These are phyloP conservation scores for Hirsutella rhossiliensis DNA, from an alignment of 2,329 filamentous ascomycete genomes.

Conservation along the genomic window DNA sequence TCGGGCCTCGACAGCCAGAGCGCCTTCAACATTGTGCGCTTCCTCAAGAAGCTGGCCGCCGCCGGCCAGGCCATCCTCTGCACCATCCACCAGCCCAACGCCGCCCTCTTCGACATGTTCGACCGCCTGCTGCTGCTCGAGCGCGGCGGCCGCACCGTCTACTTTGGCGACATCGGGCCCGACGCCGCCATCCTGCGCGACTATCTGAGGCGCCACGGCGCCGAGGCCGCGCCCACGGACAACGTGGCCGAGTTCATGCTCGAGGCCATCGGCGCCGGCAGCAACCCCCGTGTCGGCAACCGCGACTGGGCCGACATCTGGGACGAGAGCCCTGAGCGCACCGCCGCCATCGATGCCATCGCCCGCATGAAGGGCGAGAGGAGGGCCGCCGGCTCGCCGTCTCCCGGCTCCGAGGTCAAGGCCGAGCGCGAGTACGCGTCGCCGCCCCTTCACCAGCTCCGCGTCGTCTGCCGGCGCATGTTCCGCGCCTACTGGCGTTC, in stretches of 20 bases:
- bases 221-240: slow-evolving; percentile 40
- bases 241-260: slow-evolving; percentile 72
- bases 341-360: slow-evolving; percentile 54
- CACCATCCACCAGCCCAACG: slow-evolving; percentile 85
- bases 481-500: slow-evolving; percentile 75
- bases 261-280: slow-evolving; percentile 69
- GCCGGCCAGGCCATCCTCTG: slow-evolving; percentile 81
- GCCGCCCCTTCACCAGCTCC: slow-evolving; percentile 67
- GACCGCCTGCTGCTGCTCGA: slow-evolving; percentile 71
- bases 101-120: slow-evolving; percentile 78
- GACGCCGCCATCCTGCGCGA: slow-evolving; percentile 60
- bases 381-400: slow-evolving; percentile 17
- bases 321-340: slow-evolving; percentile 60
- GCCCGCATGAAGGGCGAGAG: slow-evolving; percentile 52
- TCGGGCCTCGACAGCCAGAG: slow-evolving; percentile 52
- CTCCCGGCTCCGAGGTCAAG: not conserved
- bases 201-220: slow-evolving; percentile 48
- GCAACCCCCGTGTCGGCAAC: slow-evolving; percentile 57
- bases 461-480: slow-evolving; percentile 59
- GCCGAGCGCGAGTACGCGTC: slow-evolving; percentile 62
- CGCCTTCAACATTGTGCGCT: slow-evolving; percentile 66
- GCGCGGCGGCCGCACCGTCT: slow-evolving; percentile 68
- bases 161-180: slow-evolving; percentile 73
- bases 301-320: slow-evolving; percentile 75
- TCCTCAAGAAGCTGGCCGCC: slow-evolving; percentile 64